Evolutionary conservation across 2,329 filamentous ascomycete species (phyloP), one percentile per base, ranked within the genome.

Genomic region (Tolypocladium nubicola): DNA sequence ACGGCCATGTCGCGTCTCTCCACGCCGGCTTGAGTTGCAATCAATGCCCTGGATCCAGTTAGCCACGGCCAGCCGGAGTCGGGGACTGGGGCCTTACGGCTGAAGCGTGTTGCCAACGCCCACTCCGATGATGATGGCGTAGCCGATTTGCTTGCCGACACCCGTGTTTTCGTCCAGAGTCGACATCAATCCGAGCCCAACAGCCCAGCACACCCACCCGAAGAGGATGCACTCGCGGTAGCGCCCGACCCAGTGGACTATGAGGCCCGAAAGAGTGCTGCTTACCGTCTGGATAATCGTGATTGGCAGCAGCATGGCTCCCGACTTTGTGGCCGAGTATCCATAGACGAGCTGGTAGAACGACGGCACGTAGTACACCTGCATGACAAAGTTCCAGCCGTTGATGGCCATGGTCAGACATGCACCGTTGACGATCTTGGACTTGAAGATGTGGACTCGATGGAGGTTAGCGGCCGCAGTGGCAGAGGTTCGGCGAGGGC

Each of bases 301-400:
- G 30, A 73, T 71, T 10, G 72, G 74, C 0, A 77, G 66, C 5
- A 78, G 63, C 62, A 78, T 72, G 0, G 72, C 72, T 30, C 71
- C 74, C 0, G 75, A 68, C 52, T 70, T 72, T 4, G 75, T 75
- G 1, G 73, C 71, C 0, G 70, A 73, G 61, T 76, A 78, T 23
- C 68, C 71, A 56, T 75, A 77, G 1, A 70, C 72, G 13, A 78
- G 71, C 55, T 78, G 76, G 59, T 78, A 78, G 59, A 77, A 78
- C 0, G 72, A 70, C 0, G 74, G 74, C 5, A 77, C 72, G 57
- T 75, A 79, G 60, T 79, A 79, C 9, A 80, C 69, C 60, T 83
- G 80, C n/a, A 80, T 75, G 30, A 82, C 70, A 57, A 82, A 82
- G 61, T 82, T 82, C 80, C 80, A 83, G 4, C 80, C 80, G 54